These are phyloP conservation scores for Grammothele lineata DNA, from an alignment of 768 basidiomycete species.

Conservation along the genomic window DNA sequence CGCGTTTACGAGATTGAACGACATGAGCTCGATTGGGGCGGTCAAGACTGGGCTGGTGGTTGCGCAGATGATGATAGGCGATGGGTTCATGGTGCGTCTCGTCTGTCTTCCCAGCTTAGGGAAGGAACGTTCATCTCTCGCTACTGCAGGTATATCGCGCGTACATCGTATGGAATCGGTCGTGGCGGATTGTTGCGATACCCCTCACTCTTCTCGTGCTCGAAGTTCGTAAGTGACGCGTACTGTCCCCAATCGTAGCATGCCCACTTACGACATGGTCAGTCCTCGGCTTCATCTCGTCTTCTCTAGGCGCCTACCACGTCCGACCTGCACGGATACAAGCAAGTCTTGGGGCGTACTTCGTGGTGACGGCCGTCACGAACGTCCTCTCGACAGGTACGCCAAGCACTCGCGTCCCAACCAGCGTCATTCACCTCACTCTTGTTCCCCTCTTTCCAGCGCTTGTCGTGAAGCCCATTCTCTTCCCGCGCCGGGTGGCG, in stretches of 20 bases:
- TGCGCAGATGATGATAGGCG: constrained; percentile 4
- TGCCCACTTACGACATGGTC: too few relatives aligned
- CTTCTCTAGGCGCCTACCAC: neutral
- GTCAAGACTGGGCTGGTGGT: too few relatives aligned
- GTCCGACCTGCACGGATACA: neutral
- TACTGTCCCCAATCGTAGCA: neutral
- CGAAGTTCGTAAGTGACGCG: neutral
- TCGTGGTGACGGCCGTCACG: too few relatives aligned
- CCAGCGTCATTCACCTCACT: too few relatives aligned
- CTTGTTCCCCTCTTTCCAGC: too few relatives aligned
- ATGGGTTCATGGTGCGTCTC: constrained; percentile 6
- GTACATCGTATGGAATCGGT: constrained; percentile 9
- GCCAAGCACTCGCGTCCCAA: too few relatives aligned
- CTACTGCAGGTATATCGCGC: constrained; percentile 7
- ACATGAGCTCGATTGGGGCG: too few relatives aligned
- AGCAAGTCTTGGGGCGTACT: too few relatives aligned
- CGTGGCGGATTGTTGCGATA: neutral
- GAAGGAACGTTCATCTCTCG: too few relatives aligned
- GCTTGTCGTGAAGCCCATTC: too few relatives aligned
- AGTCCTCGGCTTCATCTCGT: neutral
- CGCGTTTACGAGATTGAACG: too few relatives aligned
- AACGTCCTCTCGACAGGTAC: too few relatives aligned
- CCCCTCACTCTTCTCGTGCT: neutral
- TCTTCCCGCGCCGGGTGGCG: neutral
- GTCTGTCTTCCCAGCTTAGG: neutral